Base-by-base conservation (phyloP, 2,329 filamentous ascomycete species). In the Lojkania enalia region DNA sequence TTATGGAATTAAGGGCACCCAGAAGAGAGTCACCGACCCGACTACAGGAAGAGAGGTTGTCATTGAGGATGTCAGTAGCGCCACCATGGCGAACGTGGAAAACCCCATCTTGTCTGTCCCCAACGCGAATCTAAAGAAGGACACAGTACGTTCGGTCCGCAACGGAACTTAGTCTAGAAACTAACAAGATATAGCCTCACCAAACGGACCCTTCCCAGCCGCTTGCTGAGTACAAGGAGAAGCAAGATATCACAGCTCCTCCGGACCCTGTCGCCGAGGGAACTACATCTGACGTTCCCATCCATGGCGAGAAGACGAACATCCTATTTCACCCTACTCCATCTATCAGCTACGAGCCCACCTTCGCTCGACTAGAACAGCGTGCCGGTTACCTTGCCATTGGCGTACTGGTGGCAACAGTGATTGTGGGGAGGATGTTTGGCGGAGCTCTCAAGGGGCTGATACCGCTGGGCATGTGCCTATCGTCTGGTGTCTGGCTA, bases 241-340 rank as follows among this genome's bases (percentile, higher is more conserved):
- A 84, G 7, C 92, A 96, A 71, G 92, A 97, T 70, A 77, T 95
- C 45, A 95, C 90, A 0, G 88, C 92, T 0, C 92, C 92, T 2
- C 92, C 92, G 1, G 91, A 95, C 55, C 92, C 92, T 0, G 77
- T 96, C 15, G 84, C 85, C 13, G 80, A 85, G 45, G 89, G 90
- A 18, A 83, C 86, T 23, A 97, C 92, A 0, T 91, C 89, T 19
- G 94, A 97, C 70, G 90, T 97, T 1, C 94, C 94, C 2, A 95
- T 97, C 46, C 88, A 91, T 63, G 92, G 91, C 60, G 92, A 97
- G 66, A 96, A 94, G 79, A 97, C 94, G 3, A 96, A 96, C 51
- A 85, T 97, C 14, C 79, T 96, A 20, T 97, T 97, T 71, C 92
- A 96, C 69, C 92, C 94, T 13, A 97, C 92, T 0, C 92, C 92